Percentiles rank a stretch among this genome's conserved stretches.
Conservation (phyloP, 1,284 basidiomycete genomes). For the Violaceomyces palustris region DNA sequence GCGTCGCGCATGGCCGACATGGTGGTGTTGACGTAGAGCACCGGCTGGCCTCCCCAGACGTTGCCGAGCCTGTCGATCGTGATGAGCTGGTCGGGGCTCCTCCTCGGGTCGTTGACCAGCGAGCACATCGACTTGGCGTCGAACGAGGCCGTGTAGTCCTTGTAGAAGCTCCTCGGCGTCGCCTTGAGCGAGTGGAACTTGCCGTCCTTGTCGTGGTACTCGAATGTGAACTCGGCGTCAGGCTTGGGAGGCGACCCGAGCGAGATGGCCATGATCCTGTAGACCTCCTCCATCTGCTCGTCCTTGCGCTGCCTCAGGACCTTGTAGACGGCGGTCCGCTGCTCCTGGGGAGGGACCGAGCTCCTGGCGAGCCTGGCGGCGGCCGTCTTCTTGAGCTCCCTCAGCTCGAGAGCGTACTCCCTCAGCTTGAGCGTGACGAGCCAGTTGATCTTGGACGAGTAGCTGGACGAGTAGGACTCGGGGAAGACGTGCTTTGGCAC, state of each 20-base stretch:
- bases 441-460: constrained; percentile 68
- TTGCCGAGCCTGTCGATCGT: constrained; percentile 89
- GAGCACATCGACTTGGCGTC: constrained; percentile 73
- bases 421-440: constrained; percentile 84
- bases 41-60: constrained; percentile 75
- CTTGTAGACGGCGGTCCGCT: constrained; percentile 22
- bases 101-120: constrained; percentile 89
- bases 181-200: constrained; percentile 71
- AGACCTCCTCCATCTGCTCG: constrained; percentile 75
- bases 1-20: constrained; percentile 72
- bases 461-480: constrained; percentile 76
- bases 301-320: constrained; percentile 65
- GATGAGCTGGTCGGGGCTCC: constrained; percentile 76
- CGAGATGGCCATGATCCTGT: constrained; percentile 77
- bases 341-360: constrained; percentile 4
- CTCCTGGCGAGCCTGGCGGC: constrained; percentile 46
- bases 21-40: constrained; percentile 81
- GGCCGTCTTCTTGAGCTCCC: constrained; percentile 58
- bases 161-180: constrained; percentile 68
- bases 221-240: constrained; percentile 31
- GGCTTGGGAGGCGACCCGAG: constrained; percentile 57
- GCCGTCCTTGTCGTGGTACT: constrained; percentile 67
- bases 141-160: constrained; percentile 51
- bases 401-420: constrained; percentile 79
- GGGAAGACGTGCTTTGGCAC: constrained; percentile 67